phyloP scores from a whole-genome alignment of 2,329 filamentous ascomycete genomes.

The Colletotrichum phormii region DNA sequence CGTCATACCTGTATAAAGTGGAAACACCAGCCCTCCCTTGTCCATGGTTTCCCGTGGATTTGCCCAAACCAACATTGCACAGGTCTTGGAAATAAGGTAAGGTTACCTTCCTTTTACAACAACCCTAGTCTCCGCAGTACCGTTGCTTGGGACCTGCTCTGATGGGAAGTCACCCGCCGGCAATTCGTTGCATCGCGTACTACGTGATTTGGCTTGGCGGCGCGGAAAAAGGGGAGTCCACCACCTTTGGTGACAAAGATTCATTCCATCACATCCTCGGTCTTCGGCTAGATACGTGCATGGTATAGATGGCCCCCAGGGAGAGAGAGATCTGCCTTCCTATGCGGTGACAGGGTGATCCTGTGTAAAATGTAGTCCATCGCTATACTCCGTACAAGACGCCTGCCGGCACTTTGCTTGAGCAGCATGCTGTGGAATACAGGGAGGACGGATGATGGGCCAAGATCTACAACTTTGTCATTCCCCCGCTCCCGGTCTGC shows the following conservation, averaged over 20 bases:
- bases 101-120: conserved; percentile 12
- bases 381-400: background rate
- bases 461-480: conserved; percentile 20
- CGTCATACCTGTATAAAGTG: background rate
- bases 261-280: background rate
- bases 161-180: conserved; percentile 34
- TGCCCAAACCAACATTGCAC: background rate
- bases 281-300: background rate
- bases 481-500: conserved; percentile 26
- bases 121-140: background rate
- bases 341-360: background rate
- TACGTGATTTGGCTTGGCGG: conserved; percentile 25
- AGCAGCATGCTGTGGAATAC: background rate
- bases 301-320: background rate
- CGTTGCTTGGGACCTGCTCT: conserved; percentile 33
- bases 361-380: background rate
- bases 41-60: background rate
- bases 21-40: background rate
- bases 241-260: no score
- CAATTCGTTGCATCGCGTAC: conserved; percentile 36
- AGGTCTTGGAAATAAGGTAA: background rate
- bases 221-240: background rate
- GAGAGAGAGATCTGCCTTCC: background rate
- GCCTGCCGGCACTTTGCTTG: conserved; percentile 12
- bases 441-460: conserved; percentile 5